Evolutionary conservation across 2,329 filamentous ascomycete genomes (phyloP), one percentile per base, ranked within the genome.

Genomic region (Penicillium sp.): DNA sequence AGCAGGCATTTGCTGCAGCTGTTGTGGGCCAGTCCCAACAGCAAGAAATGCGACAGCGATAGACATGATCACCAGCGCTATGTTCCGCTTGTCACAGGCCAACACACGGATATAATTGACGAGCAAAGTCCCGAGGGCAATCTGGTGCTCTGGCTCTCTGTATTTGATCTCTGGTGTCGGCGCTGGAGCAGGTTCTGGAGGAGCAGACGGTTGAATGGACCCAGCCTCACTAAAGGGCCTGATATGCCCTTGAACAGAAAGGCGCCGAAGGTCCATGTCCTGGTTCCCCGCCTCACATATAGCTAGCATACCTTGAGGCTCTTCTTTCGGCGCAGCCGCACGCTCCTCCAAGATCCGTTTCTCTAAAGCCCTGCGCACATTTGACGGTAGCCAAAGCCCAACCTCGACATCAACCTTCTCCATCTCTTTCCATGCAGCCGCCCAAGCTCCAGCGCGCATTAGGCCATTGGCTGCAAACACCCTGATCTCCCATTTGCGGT

Each of bases 321-420:
- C 56, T 24, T 65, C 59, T 7, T 63, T 64, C 3, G 68, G 63
- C 14, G 60, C 55, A 27, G 63, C 58, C 19, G 62, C 59, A 54
- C 79, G 75, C 48, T 82, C 78, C 33, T 80, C 73, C 10, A 73
- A 59, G 29, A 76, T 68, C 57, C 70, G 67, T 39, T 68, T 68
- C 57, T 86, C 82, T 24, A 87, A 62, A 21, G 77, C 76, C 47
- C 78, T 77, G 39, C 80, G 76, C 10, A 84, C 63, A 10, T 82
- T 79, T 3, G 83, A 79, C 2, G 80, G 79, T 26, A 87, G 76
- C 80, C 82, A 85, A 3, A 95, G 90, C 66, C 90, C 86, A 52
- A 99, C 85, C 74, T 98, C 93, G 1, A 96, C 90, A 69, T 99
- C 95, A 0, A 98, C 91, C n/a, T 93, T 85, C 76, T 99, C 95